These are phyloP conservation scores for Naematelia aurantialba DNA, from an alignment of 768 basidiomycete genomes.

Conservation along the genomic window DNA sequence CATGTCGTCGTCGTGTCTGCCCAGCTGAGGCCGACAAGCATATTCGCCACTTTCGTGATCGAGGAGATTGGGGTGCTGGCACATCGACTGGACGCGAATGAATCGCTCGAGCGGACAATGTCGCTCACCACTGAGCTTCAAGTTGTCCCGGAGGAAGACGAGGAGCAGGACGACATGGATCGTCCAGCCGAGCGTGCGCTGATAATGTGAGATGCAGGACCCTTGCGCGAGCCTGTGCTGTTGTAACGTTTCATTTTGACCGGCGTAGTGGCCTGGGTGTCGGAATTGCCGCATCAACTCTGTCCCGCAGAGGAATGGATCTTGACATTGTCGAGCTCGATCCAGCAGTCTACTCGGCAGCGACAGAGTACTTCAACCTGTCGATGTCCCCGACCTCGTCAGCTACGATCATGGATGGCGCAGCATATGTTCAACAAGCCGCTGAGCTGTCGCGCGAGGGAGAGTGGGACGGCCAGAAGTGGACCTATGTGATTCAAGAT, in stretches of 20 bases:
- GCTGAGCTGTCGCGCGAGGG: slow-evolving; percentile 42
- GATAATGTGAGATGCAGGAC: slow-evolving; percentile 19
- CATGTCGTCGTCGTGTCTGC: not conserved
- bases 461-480: slow-evolving; percentile 44
- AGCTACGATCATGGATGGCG: slow-evolving; percentile 69
- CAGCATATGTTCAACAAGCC: slow-evolving; percentile 60
- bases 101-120: slow-evolving; percentile 30
- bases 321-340: slow-evolving; percentile 92
- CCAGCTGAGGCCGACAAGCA: slow-evolving; percentile 52
- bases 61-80: slow-evolving; percentile 80
- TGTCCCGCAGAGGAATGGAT: slow-evolving; percentile 64
- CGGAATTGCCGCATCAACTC: slow-evolving; percentile 73
- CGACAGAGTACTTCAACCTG: slow-evolving; percentile 74
- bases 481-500: slow-evolving; percentile 72
- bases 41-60: slow-evolving; percentile 77
- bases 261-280: slow-evolving; percentile 80
- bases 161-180: slow-evolving; percentile 67
- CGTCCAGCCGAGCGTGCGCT: slow-evolving; percentile 13
- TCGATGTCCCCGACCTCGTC: slow-evolving; percentile 55
- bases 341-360: slow-evolving; percentile 79
- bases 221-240: too few species aligned
- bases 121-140: slow-evolving; percentile 47
- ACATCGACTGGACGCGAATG: slow-evolving; percentile 52
- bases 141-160: slow-evolving; percentile 45
- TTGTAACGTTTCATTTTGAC: not conserved